Conservation (phyloP, 2,329 filamentous ascomycete species). For the Sordariomycetes sp. region DNA sequence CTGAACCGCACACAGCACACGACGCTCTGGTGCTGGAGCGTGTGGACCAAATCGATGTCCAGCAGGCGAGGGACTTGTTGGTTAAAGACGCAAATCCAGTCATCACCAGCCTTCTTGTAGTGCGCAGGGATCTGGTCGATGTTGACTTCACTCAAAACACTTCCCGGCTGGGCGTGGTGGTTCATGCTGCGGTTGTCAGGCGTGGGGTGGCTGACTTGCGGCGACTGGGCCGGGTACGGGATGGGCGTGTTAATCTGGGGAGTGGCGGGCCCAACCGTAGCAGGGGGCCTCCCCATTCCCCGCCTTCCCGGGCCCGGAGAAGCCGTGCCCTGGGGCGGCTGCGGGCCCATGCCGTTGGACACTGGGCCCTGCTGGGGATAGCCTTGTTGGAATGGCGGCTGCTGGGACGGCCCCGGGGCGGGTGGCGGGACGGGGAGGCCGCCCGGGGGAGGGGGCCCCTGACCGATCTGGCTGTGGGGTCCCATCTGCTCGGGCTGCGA, state of each 20-base stretch:
- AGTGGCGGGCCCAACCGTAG: conserved; percentile 54
- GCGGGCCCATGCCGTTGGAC: conserved; percentile 65
- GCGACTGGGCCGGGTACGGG: conserved; percentile 75
- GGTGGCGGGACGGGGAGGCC: conserved; percentile 48
- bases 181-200: conserved; percentile 42
- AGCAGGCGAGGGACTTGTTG: conserved; percentile 78
- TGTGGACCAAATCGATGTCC: conserved; percentile 91
- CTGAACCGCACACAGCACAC: conserved; percentile 98
- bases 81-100: conserved; percentile 98
- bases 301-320: conserved; percentile 78
- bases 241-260: conserved; percentile 85
- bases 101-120: conserved; percentile 77
- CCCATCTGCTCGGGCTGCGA: conserved; percentile 52
- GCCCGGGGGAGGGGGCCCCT: conserved; percentile 49
- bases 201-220: conserved; percentile 79
- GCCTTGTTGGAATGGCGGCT: conserved; percentile 64
- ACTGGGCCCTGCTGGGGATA: conserved; percentile 48
- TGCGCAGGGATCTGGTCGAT: conserved; percentile 74
- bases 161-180: conserved; percentile 31
- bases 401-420: conserved; percentile 50
- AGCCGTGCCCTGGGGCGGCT: conserved; percentile 73
- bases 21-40: conserved; percentile 85
- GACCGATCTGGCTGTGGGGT: conserved; percentile 49
- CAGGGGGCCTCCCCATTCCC: conserved; percentile 55
- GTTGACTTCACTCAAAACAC: conserved; percentile 74